Conservation (phyloP, 2,329 filamentous ascomycete species). For the Neofusicoccum sp. region DNA sequence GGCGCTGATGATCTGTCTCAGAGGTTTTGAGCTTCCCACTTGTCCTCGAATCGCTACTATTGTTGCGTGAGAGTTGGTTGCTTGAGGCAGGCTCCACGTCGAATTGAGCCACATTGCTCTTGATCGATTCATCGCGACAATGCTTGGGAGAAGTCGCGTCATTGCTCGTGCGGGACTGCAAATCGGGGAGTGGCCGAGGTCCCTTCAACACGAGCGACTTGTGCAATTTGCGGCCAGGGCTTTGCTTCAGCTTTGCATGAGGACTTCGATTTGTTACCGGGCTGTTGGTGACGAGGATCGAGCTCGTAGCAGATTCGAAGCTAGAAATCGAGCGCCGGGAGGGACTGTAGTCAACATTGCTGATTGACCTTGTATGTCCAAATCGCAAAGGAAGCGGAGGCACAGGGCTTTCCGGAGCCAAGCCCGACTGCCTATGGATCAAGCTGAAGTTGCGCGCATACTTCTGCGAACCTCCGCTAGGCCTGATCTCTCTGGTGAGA, state of each 20-base stretch:
- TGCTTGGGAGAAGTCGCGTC: conserved; percentile 20
- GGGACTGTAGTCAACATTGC: conserved; percentile 30
- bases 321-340: conserved; percentile 41
- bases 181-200: conserved; percentile 27
- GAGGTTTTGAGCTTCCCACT: conserved; percentile 32
- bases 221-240: conserved; percentile 34
- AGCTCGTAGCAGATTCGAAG: conserved; percentile 41
- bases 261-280: conserved; percentile 30
- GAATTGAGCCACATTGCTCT: conserved; percentile 21
- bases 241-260: conserved; percentile 33
- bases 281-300: conserved; percentile 39
- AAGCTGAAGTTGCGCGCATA: conserved; percentile 24
- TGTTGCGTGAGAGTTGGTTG: conserved; percentile 20
- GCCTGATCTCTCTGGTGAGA: conserved; percentile 19
- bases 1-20: conserved; percentile 22
- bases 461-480: conserved; percentile 18
- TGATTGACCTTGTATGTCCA: conserved; percentile 24
- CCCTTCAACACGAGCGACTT: conserved; percentile 32
- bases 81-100: background rate
- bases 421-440: conserved; percentile 26
- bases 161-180: background rate
- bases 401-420: conserved; percentile 41
- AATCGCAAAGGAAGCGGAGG: conserved; percentile 43
- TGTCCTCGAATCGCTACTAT: background rate
- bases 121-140: conserved; percentile 21